Base-by-base conservation (phyloP, 1,139 yeast species). In the Blastobotrys buckinghamii region DNA sequence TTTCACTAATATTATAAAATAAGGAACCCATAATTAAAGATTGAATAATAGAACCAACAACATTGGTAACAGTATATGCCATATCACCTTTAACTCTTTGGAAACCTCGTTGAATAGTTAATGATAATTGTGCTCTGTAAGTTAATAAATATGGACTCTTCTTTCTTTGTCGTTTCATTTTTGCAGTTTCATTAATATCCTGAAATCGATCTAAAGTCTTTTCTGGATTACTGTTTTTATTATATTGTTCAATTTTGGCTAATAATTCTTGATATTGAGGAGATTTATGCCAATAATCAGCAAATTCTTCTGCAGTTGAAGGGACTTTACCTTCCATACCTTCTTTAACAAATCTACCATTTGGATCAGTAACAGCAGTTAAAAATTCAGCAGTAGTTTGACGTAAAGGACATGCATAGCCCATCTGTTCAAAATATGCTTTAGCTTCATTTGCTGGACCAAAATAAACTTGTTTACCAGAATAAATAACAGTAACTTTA, bases 361-460 rank as follows among this genome's bases (percentile, higher is more conserved):
- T 65, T 35, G 82, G 82, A 50, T 77, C 80, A 24, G 86, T 81
- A 33, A 81, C 73, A n/a, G 86, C 75, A n/a, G 86, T 81, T 64
- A 82, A 50, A 56, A 80, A 82, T 58, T 81, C 86, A 12, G 83
- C 79, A 19, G 85, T 78, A 5, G 84, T 75, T 70, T 78, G 82
- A 64, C 86, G 73, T 32, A 75, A 66, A 37, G 84, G 85, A 58
- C 81, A 77, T 41, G 68, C 61, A 68, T 70, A 81, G 32, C 87
- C 87, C 84, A 81, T 78, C 24, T 69, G 66, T 59, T 73, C 76
- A 59, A 81, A 81, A 60, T 74, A 81, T 2, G 62, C 69, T 54
- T 75, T 62, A 26, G 84, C 86, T 49, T 71, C 66, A 19, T 59
- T 62, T 20, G 77, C 75, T 6, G 79, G 78, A 24, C 87, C 87